A percentile compares a stretch with the other conserved stretches of the same genome.
phyloP scores from a whole-genome alignment of 306 rosid genomes.

The Styphnolobium japonicum region DNA sequence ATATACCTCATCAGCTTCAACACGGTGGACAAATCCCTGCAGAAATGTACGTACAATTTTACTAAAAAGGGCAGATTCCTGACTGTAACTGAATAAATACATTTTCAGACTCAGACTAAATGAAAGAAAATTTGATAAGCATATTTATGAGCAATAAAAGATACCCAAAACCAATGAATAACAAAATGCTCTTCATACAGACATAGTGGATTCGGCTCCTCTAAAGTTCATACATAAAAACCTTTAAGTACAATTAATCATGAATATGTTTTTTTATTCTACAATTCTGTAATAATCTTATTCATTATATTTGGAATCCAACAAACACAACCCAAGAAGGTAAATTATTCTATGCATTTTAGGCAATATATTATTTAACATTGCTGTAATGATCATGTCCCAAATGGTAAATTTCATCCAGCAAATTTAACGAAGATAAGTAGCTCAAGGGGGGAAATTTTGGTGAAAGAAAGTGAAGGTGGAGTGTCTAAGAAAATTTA shows the following conservation, averaged over 20 bases:
- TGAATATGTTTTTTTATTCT: too few relatives aligned
- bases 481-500: not conserved
- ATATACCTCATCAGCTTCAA: constrained; percentile 80
- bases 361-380: too few relatives aligned
- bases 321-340: too few relatives aligned
- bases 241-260: not conserved
- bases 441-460: too few relatives aligned
- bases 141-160: not conserved
- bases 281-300: not conserved
- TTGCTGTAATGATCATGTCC: too few relatives aligned
- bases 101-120: not conserved
- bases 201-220: not conserved
- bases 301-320: too few relatives aligned
- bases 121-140: not conserved
- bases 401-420: too few relatives aligned
- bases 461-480: not conserved
- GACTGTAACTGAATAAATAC: not conserved
- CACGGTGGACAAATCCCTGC: constrained; percentile 77
- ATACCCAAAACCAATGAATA: not conserved
- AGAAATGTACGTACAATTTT: constrained; percentile 8
- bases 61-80: not conserved
- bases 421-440: too few relatives aligned
- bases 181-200: not conserved
- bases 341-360: too few relatives aligned
- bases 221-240: not conserved